phyloP scores from a whole-genome alignment of 2,329 filamentous ascomycete genomes.

The Didymella exigua region DNA sequence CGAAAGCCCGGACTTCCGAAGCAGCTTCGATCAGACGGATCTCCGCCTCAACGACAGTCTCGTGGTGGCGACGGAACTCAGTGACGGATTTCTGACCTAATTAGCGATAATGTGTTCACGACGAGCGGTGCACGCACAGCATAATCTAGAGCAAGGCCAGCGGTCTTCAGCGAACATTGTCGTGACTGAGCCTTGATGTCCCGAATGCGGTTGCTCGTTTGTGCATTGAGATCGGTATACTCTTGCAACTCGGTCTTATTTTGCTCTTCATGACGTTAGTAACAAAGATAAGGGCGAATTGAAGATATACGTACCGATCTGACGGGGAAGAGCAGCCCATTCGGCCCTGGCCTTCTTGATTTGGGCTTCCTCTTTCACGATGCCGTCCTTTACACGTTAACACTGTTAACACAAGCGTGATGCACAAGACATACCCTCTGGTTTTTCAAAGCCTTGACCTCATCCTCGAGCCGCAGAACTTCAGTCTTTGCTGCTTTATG shows the following conservation, averaged over 20 bases:
- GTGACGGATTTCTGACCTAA: constrained; percentile 62
- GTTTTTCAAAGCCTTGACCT: constrained; percentile 6
- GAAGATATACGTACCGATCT: constrained; percentile 63
- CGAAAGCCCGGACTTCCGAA: constrained; percentile 78
- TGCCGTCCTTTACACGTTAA: constrained; percentile 21
- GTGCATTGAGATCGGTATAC: constrained; percentile 33
- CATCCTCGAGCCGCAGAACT: constrained; percentile 27
- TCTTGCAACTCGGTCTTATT: constrained; percentile 54
- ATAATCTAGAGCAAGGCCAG: constrained; percentile 58
- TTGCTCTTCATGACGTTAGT: constrained; percentile 46
- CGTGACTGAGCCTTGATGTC: constrained; percentile 52
- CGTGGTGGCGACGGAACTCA: constrained; percentile 65
- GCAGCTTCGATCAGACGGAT: constrained; percentile 76
- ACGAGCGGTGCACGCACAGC: constrained; percentile 50
- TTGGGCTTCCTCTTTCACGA: constrained; percentile 68
- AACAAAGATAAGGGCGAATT: background rate
- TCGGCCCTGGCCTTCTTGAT: constrained; percentile 70
- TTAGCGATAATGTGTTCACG: constrained; percentile 10
- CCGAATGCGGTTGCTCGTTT: constrained; percentile 56
- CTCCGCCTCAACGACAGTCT: constrained; percentile 70
- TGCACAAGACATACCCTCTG: constrained; percentile 10
- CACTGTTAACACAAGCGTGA: background rate
- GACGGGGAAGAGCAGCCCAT: constrained; percentile 71
- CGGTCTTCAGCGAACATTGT: constrained; percentile 49
- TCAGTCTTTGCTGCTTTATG: constrained; percentile 20